Conservation (phyloP, 2,329 filamentous ascomycete species). For the Akanthomyces muscarius region DNA sequence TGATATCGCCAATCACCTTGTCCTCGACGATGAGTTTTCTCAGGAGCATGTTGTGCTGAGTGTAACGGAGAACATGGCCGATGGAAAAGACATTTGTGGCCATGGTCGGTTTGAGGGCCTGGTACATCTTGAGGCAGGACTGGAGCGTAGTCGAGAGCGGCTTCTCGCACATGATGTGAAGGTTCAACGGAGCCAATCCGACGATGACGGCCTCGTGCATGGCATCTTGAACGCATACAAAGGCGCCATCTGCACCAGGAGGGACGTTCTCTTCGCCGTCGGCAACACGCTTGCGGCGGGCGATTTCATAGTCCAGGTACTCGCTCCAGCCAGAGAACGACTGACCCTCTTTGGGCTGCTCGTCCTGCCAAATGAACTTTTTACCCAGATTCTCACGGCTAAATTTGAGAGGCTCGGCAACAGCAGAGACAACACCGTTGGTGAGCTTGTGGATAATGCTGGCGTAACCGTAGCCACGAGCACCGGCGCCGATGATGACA, state of each 20-base stretch:
- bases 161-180: conserved; percentile 95
- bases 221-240: conserved; percentile 75
- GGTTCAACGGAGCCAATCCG: conserved; percentile 61
- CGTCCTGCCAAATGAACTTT: conserved; percentile 66
- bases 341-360: conserved; percentile 53
- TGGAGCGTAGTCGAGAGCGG: conserved; percentile 75
- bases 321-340: conserved; percentile 70
- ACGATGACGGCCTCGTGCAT: conserved; percentile 79
- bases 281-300: conserved; percentile 51
- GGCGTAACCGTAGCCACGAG: conserved; percentile 72
- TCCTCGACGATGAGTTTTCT: conserved; percentile 73
- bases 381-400: conserved; percentile 69
- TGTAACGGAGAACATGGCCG: conserved; percentile 90
- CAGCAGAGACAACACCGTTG: conserved; percentile 66
- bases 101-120: conserved; percentile 42
- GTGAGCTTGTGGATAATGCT: conserved; percentile 61
- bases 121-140: conserved; percentile 74
- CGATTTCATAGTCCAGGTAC: conserved; percentile 68
- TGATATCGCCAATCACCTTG: conserved; percentile 73
- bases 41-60: conserved; percentile 83
- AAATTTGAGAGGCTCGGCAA: conserved; percentile 76
- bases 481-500: conserved; percentile 78
- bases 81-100: conserved; percentile 68
- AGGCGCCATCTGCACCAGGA: conserved; percentile 57
- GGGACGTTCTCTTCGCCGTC: conserved; percentile 45